Percentiles rank a stretch among this genome's conserved stretches.
Conservation (phyloP, 495 filamentous ascomycete species). For the Pseudevernia furfuracea region DNA sequence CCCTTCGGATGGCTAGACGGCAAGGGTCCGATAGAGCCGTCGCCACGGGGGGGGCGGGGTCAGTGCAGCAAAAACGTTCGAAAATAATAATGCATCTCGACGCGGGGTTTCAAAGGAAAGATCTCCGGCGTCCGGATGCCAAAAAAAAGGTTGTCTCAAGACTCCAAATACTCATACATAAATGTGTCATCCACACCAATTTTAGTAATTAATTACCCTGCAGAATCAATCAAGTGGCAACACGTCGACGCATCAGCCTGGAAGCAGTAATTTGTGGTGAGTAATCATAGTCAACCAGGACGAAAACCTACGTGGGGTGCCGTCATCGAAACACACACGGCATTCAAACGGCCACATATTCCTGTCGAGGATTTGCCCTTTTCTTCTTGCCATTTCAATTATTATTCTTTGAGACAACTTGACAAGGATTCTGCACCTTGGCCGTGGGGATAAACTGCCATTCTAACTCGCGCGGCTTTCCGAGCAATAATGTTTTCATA, state of each 20-base stretch:
- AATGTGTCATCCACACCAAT: not conserved
- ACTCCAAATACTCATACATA: no score
- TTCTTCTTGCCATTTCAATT: no score
- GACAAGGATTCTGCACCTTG: not conserved
- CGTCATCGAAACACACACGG: no score
- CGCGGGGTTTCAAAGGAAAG: not conserved
- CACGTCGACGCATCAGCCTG: not conserved
- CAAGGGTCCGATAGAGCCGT: not conserved
- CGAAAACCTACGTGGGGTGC: slow-evolving; percentile 2
- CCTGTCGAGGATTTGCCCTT: no score
- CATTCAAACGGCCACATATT: no score
- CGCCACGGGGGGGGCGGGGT: not conserved
- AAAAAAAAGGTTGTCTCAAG: no score
- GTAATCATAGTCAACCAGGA: no score
- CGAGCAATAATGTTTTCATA: no score
- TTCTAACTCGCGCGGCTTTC: slow-evolving; percentile 2
- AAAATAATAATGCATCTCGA: not conserved
- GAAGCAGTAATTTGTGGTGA: no score
- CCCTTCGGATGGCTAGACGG: not conserved
- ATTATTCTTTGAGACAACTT: no score
- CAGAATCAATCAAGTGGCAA: not conserved
- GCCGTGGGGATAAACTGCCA: not conserved
- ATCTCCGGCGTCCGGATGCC: not conserved
- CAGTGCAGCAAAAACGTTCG: not conserved
- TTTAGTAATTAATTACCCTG: not conserved